A percentile compares a stretch with the other conserved stretches of the same genome.
phyloP scores from a whole-genome alignment of 176 grass and related monocot genomes.

The Rhipidocladum racemiflorum region DNA sequence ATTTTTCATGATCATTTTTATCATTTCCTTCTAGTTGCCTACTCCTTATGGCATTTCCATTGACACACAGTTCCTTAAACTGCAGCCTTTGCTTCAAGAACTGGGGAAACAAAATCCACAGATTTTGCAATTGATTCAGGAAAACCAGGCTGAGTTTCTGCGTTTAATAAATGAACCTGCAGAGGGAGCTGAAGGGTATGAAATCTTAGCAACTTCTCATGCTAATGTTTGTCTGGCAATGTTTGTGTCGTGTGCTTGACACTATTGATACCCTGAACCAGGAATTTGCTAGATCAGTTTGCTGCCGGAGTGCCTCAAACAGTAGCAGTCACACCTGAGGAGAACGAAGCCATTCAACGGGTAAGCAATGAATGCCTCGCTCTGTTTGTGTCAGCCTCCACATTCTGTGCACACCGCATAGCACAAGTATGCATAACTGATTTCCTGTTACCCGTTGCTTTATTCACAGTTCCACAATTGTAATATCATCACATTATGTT shows the following conservation, averaged over 20 bases:
- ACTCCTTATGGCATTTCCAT: not conserved
- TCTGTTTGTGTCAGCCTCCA: not conserved
- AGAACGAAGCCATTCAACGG: conserved; percentile 56
- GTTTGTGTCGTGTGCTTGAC: not conserved
- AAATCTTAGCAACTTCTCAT: not conserved
- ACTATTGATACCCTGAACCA: conserved; percentile 7
- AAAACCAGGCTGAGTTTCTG: conserved; percentile 63
- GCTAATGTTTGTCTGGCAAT: not conserved
- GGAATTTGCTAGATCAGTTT: conserved; percentile 53
- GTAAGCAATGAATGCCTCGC: conserved; percentile 22
- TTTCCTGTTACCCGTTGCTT: not conserved
- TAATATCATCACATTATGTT: not conserved
- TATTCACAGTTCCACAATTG: not conserved
- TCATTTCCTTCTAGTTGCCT: not conserved
- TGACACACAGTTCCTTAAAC: not conserved
- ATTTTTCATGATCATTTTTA: not conserved
- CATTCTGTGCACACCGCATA: not conserved
- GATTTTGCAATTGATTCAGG: conserved; percentile 65
- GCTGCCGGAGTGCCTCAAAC: conserved; percentile 52
- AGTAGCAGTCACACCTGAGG: conserved; percentile 53
- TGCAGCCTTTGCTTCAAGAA: conserved; percentile 71
- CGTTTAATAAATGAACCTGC: conserved; percentile 57
- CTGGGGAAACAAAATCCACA: conserved; percentile 69
- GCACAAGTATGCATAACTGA: not conserved
- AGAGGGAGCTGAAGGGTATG: conserved; percentile 51